Conservation (phyloP, 805 yeast genomes). For the Metschnikowia lochheadii region DNA sequence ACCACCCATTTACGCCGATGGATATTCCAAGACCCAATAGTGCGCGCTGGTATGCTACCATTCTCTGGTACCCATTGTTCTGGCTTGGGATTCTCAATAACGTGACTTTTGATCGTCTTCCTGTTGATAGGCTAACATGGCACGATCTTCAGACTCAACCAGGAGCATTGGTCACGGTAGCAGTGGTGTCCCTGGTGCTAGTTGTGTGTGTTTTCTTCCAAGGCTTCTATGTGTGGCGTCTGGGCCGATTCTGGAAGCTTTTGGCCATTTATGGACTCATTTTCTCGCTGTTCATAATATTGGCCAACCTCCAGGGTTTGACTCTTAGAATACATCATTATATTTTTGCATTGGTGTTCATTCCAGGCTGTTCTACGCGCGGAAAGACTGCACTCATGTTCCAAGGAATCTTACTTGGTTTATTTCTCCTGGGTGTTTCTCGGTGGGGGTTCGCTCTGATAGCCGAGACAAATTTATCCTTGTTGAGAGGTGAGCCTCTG, state of each 20-base stretch:
- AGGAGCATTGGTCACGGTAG: conserved; percentile 67
- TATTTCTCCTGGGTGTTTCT: conserved; percentile 78
- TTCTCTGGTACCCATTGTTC: conserved; percentile 73
- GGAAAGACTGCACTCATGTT: conserved; percentile 67
- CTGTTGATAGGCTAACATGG: conserved; percentile 77
- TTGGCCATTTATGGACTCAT: conserved; percentile 52
- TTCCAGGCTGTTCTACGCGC: conserved; percentile 80
- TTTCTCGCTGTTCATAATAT: conserved; percentile 32
- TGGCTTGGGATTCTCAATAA: conserved; percentile 86
- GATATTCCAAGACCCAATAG: conserved; percentile 1
- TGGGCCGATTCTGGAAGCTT: conserved; percentile 63
- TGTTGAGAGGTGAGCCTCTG: conserved; percentile 72
- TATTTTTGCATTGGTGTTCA: conserved; percentile 66
- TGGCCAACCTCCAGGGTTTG: conserved; percentile 51
- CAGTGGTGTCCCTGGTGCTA: conserved; percentile 46
- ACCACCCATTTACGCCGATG: background rate
- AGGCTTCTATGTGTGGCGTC: conserved; percentile 74
- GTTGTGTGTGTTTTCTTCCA: conserved; percentile 59
- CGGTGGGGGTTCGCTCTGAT: conserved; percentile 94
- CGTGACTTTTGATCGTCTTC: conserved; percentile 81
- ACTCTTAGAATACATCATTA: conserved; percentile 77
- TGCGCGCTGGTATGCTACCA: background rate
- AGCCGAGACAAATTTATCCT: conserved; percentile 65
- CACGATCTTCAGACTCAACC: conserved; percentile 70
- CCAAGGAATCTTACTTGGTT: conserved; percentile 82